Base-by-base conservation (phyloP, 2,329 filamentous ascomycete genomes). In the Microascus cirrosus region DNA sequence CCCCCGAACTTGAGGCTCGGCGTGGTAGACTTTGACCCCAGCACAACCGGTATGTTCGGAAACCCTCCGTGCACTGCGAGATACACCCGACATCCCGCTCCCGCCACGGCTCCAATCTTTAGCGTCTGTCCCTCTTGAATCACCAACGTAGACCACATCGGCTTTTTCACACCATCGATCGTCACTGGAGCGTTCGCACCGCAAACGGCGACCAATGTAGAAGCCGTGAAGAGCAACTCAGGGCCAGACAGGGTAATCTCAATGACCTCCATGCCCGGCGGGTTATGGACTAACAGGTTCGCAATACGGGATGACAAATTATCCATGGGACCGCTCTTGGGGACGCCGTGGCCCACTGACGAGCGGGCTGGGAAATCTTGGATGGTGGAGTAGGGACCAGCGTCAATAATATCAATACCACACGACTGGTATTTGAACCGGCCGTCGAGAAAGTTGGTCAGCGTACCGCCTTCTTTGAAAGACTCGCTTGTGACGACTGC, bases 191-290 rank as follows among this genome's bases (percentile, higher is more conserved):
- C 68, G 2, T 39, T 12, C 12, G 82, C 79, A 53, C 83, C 83
- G 48, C 80, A 82, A 13, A 86, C 61, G 2, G 83, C 74, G 7
- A 85, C 71, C 1, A 83, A 68, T 1, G 81, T 81, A 13, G 76
- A 69, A 2, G 73, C 73, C 2, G 80, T 65, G 62, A 86, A 86
- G 0, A 71, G 70, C 20, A 86, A 65, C 35, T 83, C 81, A 0
- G 83, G 83, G 0, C 83, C 83, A 13, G 73, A 77, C 18, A 85
- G 63, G 0, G 83, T 85, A 28, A 85, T 80, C 62, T 87, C 83
- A 0, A 87, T 66, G 0, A 74, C 74, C 64, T 84, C 83, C 3
- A 68, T 73, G 0, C 73, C 74, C 0, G 71, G 64, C 0, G 72
- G 62, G 57, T 86, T 86, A 0, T 81, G 81, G 0, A 81, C 82